These are phyloP conservation scores for Kuraishia borneana DNA, from an alignment of 805 yeast species.

Conservation along the genomic window DNA sequence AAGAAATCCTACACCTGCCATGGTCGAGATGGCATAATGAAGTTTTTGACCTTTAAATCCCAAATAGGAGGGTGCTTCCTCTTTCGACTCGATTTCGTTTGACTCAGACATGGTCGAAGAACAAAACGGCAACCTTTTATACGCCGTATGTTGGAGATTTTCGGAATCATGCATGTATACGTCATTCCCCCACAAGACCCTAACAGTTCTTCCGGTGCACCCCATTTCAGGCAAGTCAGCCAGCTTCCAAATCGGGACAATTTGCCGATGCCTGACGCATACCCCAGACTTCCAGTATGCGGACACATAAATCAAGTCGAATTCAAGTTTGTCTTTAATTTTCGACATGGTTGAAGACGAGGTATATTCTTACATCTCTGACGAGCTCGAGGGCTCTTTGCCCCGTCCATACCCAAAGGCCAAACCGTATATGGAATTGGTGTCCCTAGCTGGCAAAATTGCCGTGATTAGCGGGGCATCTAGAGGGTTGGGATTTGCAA, in stretches of 20 bases:
- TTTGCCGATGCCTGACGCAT: no score
- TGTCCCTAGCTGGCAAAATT: constrained; percentile 71
- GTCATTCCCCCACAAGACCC: no score
- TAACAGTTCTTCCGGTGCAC: no score
- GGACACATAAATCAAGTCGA: no score
- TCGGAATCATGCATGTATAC: no score
- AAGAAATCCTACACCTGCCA: constrained; percentile 17
- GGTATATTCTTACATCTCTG: constrained; percentile 4
- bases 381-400: constrained; percentile 20
- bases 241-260: no score
- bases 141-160: no score
- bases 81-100: background rate
- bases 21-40: background rate
- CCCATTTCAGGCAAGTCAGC: no score
- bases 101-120: no score
- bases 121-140: no score
- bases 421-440: constrained; percentile 47
- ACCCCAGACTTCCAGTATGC: no score
- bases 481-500: constrained; percentile 72
- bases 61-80: background rate
- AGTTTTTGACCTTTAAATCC: background rate
- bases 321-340: no score
- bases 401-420: constrained; percentile 42
- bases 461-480: constrained; percentile 84
- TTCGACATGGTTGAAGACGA: background rate